phyloP scores from a whole-genome alignment of 352 stramenopile species.

The Lagenidium giganteum region DNA sequence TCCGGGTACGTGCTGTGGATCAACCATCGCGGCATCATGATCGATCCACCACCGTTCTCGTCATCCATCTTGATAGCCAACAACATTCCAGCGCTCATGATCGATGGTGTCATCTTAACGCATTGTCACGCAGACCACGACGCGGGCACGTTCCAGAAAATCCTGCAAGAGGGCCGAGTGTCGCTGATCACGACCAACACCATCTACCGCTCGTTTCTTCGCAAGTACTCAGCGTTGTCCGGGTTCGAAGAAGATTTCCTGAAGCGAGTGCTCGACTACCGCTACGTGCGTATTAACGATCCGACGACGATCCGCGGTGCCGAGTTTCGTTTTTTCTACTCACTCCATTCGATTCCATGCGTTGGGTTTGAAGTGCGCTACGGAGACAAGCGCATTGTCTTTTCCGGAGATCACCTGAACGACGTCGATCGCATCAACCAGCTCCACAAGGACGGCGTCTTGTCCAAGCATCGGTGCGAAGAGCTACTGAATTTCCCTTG shows the following conservation, averaged over 20 bases:
- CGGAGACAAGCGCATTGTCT: constrained; percentile 93
- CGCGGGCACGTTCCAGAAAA: constrained; percentile 96
- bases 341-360: constrained; percentile 94
- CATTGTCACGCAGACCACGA: constrained; percentile 97
- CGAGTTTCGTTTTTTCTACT: constrained; percentile 96
- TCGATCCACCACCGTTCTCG: constrained; percentile 93
- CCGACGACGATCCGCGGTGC: constrained; percentile 92
- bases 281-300: constrained; percentile 90
- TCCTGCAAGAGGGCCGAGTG: constrained; percentile 91
- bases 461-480: constrained; percentile 80
- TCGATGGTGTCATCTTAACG: constrained; percentile 95
- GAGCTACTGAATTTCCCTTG: constrained; percentile 93
- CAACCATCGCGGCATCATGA: constrained; percentile 95
- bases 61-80: constrained; percentile 81
- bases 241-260: constrained; percentile 89
- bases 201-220: constrained; percentile 96
- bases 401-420: constrained; percentile 95
- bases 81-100: constrained; percentile 89
- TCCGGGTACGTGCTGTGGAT: constrained; percentile 97
- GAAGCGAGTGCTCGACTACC: constrained; percentile 88
- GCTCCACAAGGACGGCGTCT: constrained; percentile 78
- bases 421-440: constrained; percentile 87
- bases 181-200: constrained; percentile 94
- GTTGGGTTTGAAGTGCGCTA: constrained; percentile 93
- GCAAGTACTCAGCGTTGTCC: constrained; percentile 94